phyloP scores from a whole-genome alignment of 2,329 filamentous ascomycete genomes.

The Pseudogymnoascus sp. region DNA sequence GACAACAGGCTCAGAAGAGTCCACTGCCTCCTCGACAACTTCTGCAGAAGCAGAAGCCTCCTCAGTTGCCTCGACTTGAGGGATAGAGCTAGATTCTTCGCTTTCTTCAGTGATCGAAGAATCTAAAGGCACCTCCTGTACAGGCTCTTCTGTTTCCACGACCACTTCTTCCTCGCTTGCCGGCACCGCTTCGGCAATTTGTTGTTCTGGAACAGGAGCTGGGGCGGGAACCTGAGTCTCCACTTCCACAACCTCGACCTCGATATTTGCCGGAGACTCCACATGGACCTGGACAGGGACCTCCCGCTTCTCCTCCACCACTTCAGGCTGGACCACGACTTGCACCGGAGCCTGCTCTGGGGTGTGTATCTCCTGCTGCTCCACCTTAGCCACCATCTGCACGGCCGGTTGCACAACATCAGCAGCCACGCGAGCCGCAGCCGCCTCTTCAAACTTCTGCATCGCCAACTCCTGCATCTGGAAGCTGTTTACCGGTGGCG shows the following conservation, averaged over 20 bases:
- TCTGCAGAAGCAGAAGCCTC: not conserved
- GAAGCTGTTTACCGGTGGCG: not conserved
- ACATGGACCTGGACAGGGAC: not conserved
- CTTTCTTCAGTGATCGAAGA: not conserved
- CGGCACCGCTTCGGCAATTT: not conserved
- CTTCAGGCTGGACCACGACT: not conserved
- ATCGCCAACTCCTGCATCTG: not conserved
- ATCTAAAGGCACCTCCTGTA: not conserved
- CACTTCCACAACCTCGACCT: not conserved
- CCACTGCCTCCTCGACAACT: not conserved
- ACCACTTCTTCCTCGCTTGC: not conserved
- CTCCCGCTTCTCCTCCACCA: not conserved
- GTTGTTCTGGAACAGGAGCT: not conserved
- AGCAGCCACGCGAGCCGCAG: not conserved
- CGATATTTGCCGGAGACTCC: not conserved
- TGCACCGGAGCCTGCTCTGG: not conserved
- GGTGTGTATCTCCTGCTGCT: not conserved
- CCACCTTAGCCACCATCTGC: not conserved
- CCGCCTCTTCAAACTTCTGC: not conserved
- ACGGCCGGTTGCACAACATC: not conserved
- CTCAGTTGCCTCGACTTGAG: not conserved
- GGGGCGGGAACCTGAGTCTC: not conserved
- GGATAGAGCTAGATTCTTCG: not conserved
- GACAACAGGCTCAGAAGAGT: not conserved
- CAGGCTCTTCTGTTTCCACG: not conserved